Evolutionary conservation across 441 rosid species (phyloP), one percentile per base, ranked within the genome.

Genomic region (Gossypium laxum): DNA sequence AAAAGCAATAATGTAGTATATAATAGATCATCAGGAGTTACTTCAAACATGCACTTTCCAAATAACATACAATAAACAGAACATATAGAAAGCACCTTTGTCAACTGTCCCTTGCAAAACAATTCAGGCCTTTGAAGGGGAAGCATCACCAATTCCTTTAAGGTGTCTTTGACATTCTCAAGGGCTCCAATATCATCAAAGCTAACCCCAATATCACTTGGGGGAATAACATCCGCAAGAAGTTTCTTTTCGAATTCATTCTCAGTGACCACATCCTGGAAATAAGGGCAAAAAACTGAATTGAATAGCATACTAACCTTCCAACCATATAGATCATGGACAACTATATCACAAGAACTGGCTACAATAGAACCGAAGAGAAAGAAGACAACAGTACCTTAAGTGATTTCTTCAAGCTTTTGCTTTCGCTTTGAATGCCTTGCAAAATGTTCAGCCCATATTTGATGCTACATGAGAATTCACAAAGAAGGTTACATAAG

Each of bases 71-170:
- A 8, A 24, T 11, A 12, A 38, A 26, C 18, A 34, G 7, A 61
- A 72, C 15, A 14, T n/a, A 26, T 54, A 10, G 2, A 68, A 22
- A 66, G 51, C 47, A 91, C 99, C 97, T 92, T 95, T 2, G 97
- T 95, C 69, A 95, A 85, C 82, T 95, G 98, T 76, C 99, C 99
- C 85, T 89, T 92, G 86, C 87, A 79, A 82, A 95, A 95, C 73
- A 95, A 83, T 75, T 92, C 98, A 12, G 99, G 99, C 81, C 99
- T 87, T 58, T 92, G 97, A 78, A 95, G 97, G 76, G 99, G 99
- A 78, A 95, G 97, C 99, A 95, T 95, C 76, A 95, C 99, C 84
- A 95, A 76, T 84, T 95, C 98, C 87, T 89, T 92, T 83, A 95
- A 80, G 28, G 99, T 92, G 74, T 95, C 99, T 83, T 95, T 95